Percentiles rank a stretch among this genome's conserved stretches.
Evolutionary conservation across 805 yeast species (phyloP).

Genomic region (Kuraishia cidri): DNA sequence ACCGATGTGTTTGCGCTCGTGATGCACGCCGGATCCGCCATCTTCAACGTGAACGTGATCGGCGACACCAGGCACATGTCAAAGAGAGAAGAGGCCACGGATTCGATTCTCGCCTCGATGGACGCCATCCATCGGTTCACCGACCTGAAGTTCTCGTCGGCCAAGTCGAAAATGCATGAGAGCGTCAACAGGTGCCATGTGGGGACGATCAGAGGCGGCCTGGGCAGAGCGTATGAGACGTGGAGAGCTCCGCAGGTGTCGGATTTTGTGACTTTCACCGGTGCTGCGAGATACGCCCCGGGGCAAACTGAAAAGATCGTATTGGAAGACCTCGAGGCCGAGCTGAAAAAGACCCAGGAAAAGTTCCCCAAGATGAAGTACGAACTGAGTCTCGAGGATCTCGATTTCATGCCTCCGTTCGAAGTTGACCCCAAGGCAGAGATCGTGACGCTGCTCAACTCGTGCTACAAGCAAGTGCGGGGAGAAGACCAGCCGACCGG

Average conservation of each 20-base stretch:
- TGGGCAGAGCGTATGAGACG: constrained; percentile 16
- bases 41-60: constrained; percentile 16
- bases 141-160: constrained; percentile 15
- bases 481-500: constrained; percentile 14
- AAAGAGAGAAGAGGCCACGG: constrained; percentile 21
- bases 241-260: constrained; percentile 23
- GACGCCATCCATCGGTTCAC: constrained; percentile 16
- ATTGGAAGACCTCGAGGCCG: constrained; percentile 12
- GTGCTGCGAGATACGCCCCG: constrained; percentile 22
- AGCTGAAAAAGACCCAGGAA: constrained; percentile 13
- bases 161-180: constrained; percentile 12
- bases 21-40: constrained; percentile 21
- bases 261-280: constrained; percentile 20
- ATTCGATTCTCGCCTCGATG: constrained; percentile 18
- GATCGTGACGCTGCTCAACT: constrained; percentile 10
- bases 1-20: constrained; percentile 18
- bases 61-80: constrained; percentile 23
- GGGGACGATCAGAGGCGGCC: constrained; percentile 20
- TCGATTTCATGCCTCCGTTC: constrained; percentile 15
- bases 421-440: constrained; percentile 12
- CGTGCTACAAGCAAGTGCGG: constrained; percentile 9
- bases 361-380: constrained; percentile 14
- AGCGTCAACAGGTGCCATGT: constrained; percentile 20
- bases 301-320: constrained; percentile 17
- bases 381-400: constrained; percentile 10